phyloP scores from a whole-genome alignment of 257 asterid genomes.

The Phtheirospermum japonicum region DNA sequence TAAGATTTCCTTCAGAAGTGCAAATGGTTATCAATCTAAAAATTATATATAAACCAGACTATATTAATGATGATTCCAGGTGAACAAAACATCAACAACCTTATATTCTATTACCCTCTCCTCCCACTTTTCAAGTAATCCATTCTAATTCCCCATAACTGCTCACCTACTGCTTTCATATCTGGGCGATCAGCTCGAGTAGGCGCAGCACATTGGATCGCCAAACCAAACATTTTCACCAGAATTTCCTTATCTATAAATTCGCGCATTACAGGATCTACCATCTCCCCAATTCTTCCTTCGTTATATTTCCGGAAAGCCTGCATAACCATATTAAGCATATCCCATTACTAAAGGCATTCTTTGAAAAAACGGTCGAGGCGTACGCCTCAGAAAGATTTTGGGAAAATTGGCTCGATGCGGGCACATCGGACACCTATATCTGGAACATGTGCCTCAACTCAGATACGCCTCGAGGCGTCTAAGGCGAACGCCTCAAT shows the following conservation, averaged over 20 bases:
- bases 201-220: constrained; percentile 89
- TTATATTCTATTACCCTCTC: constrained; percentile 23
- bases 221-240: constrained; percentile 68
- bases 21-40: too few relatives aligned
- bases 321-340: constrained; percentile 37
- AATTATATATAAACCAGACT: too few relatives aligned
- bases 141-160: constrained; percentile 88
- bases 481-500: too few relatives aligned
- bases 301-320: constrained; percentile 66
- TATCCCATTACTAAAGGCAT: constrained; percentile 11
- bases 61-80: background rate
- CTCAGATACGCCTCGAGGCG: too few relatives aligned
- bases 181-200: constrained; percentile 85
- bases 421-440: too few relatives aligned
- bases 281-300: constrained; percentile 50
- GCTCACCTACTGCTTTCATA: constrained; percentile 77
- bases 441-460: too few relatives aligned
- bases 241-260: constrained; percentile 47
- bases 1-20: too few relatives aligned
- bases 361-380: too few relatives aligned
- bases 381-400: too few relatives aligned
- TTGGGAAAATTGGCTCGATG: too few relatives aligned
- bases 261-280: constrained; percentile 72
- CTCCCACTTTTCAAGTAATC: constrained; percentile 63
- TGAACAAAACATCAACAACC: background rate